Conservation (phyloP, 2,329 filamentous ascomycete genomes). For the Cladosporium sp. region DNA sequence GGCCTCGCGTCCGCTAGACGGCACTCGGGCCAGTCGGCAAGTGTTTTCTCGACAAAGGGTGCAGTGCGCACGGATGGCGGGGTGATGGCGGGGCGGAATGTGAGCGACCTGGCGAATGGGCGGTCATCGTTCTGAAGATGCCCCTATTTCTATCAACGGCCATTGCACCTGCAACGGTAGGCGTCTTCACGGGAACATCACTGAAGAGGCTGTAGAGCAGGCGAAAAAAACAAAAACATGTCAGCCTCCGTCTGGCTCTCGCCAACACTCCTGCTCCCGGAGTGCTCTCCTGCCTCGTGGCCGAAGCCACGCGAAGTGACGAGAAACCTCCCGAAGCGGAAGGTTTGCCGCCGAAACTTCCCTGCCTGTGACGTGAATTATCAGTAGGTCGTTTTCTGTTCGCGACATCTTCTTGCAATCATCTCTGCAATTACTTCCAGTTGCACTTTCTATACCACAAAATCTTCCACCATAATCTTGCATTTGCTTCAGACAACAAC, state of each 20-base stretch:
- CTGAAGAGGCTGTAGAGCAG: no score
- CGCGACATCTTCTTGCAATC: background rate
- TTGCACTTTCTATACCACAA: background rate
- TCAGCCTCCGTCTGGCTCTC: no score
- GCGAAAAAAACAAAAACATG: no score
- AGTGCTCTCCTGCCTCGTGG: background rate
- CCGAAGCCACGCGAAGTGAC: constrained; percentile 5
- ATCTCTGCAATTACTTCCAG: background rate
- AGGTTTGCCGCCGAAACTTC: constrained; percentile 2
- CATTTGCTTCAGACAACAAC: background rate
- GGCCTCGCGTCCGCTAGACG: background rate
- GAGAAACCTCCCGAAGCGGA: constrained; percentile 2
- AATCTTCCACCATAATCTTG: background rate
- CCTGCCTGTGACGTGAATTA: constrained; percentile 4
- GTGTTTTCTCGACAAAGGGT: background rate
- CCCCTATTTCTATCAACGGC: background rate
- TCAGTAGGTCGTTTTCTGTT: constrained; percentile 2
- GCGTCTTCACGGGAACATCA: background rate
- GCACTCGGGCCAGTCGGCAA: background rate
- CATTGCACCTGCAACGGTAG: background rate
- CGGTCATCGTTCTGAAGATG: background rate
- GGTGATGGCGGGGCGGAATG: constrained; percentile 7
- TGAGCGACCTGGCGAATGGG: background rate
- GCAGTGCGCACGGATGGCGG: constrained; percentile 6
- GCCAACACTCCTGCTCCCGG: no score